Percentiles rank a stretch among this genome's conserved stretches.
Conservation (phyloP, 345 rosid species). For the Citrus medica region DNA sequence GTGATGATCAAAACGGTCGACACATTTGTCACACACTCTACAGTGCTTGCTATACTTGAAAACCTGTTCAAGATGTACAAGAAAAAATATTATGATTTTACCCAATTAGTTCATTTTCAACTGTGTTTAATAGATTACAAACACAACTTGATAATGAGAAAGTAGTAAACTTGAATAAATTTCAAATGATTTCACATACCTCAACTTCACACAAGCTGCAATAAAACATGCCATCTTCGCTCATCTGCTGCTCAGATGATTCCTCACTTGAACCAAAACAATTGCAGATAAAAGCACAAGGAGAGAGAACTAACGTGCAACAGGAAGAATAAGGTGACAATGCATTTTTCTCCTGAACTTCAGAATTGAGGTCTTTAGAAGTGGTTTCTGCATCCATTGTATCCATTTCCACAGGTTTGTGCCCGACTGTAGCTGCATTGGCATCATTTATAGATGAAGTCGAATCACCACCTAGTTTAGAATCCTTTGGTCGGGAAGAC, state of each 20-base stretch:
- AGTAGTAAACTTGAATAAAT: neutral
- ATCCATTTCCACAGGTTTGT: conserved; percentile 47
- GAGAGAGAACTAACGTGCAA: conserved; percentile 43
- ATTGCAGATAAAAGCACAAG: conserved; percentile 67
- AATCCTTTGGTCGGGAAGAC: conserved; percentile 35
- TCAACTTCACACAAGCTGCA: conserved; percentile 98
- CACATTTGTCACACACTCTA: conserved; percentile 96
- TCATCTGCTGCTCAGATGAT: conserved; percentile 64
- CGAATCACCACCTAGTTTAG: conserved; percentile 68
- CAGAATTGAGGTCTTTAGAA: conserved; percentile 28
- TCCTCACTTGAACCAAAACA: conserved; percentile 50
- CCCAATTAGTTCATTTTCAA: neutral
- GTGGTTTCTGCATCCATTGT: conserved; percentile 27
- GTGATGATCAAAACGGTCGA: conserved; percentile 90
- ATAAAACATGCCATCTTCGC: conserved; percentile 97
- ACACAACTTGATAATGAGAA: neutral
- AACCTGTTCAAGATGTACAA: conserved; percentile 47
- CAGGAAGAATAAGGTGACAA: conserved; percentile 40
- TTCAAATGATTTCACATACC: conserved; percentile 42
- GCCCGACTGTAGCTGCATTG: conserved; percentile 42
- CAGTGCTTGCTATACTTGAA: conserved; percentile 98
- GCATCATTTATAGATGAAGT: conserved; percentile 46
- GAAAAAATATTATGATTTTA: neutral
- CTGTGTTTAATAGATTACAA: neutral
- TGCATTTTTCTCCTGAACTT: conserved; percentile 31